Base-by-base conservation (phyloP, 2,329 filamentous ascomycete species). In the Alternaria sp. region DNA sequence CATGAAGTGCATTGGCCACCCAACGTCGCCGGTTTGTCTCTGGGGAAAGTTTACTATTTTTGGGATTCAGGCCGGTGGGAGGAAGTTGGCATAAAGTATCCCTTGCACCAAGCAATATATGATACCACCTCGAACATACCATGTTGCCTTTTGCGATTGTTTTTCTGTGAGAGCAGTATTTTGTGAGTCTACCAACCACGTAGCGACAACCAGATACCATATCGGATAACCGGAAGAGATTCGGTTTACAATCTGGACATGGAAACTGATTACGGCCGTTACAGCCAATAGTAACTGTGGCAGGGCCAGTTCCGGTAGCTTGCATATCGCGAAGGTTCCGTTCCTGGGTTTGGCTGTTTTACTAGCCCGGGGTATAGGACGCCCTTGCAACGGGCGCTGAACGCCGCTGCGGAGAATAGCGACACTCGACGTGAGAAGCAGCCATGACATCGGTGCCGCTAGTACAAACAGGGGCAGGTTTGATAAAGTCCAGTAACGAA, bases 201-300 rank as follows among this genome's bases (percentile, higher is more conserved):
- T 46, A 0, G 90, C 91, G 37, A 96, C 75, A 82, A 90, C 92
- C 83, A 90, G 89, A 74, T 97, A 95, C 92, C 93, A 97, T 17
- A 95, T 78, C 1, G 93, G 91, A 76, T 94, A 97, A 0, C 89
- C 94, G 0, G 93, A 97, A 1, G 92, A 90, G 14, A 99, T 84
- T 24, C 95, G 87, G 42, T 90, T 96, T 70, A 98, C 90, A 67
- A 99, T 96, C 78, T 99, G 95, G 26, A 97, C 90, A 73, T 99
- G 95, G 72, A 96, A 96, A 62, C 82, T 92, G 11, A 89, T 92
- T 21, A 93, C 77, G 21, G 92, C 91, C 58, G 94, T 77, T 2
- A 86, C 60, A 1, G 90, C 88, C 17, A 99, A 81, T 3, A 93
- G 56, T 1, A 90, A 77, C 76, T 99, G 94, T 4, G 87, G 85